Evolutionary conservation across 2,329 filamentous ascomycete genomes (phyloP).

Genomic region (Xylaria multiplex): DNA sequence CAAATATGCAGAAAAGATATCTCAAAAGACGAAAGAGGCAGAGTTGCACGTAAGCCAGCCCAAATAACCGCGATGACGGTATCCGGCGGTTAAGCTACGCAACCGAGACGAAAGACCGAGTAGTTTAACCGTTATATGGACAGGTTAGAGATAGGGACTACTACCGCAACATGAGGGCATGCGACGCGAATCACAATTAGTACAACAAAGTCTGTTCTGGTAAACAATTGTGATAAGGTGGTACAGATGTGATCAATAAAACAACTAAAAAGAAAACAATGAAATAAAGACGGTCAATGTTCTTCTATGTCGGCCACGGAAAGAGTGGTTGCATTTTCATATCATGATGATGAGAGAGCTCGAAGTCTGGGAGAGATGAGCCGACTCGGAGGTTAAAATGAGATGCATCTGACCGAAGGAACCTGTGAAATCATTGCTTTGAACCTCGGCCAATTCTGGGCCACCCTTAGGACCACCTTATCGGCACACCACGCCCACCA

Average conservation of each 20-base stretch:
- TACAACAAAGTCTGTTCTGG: conserved; percentile 18
- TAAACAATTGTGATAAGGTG: conserved; percentile 12
- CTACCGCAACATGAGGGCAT: conserved; percentile 33
- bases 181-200: conserved; percentile 20
- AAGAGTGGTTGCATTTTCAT: conserved; percentile 15
- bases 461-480: background rate
- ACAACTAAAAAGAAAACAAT: no score
- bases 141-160: conserved; percentile 29
- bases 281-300: no score
- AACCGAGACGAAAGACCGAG: conserved; percentile 12
- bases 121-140: conserved; percentile 40
- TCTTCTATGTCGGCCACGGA: conserved; percentile 7
- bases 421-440: conserved; percentile 39
- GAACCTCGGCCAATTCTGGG: conserved; percentile 47
- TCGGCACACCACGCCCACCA: no score
- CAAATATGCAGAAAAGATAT: conserved; percentile 15
- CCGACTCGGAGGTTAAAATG: conserved; percentile 31
- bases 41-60: conserved; percentile 22
- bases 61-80: conserved; percentile 22
- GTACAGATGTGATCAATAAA: conserved; percentile 5
- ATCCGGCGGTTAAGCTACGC: conserved; percentile 11
- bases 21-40: conserved; percentile 10
- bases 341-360: conserved; percentile 29
- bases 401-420: conserved; percentile 32
- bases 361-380: conserved; percentile 27